Base-by-base conservation (phyloP, 2,329 filamentous ascomycete species). In the Pyricularia pennisetigena region DNA sequence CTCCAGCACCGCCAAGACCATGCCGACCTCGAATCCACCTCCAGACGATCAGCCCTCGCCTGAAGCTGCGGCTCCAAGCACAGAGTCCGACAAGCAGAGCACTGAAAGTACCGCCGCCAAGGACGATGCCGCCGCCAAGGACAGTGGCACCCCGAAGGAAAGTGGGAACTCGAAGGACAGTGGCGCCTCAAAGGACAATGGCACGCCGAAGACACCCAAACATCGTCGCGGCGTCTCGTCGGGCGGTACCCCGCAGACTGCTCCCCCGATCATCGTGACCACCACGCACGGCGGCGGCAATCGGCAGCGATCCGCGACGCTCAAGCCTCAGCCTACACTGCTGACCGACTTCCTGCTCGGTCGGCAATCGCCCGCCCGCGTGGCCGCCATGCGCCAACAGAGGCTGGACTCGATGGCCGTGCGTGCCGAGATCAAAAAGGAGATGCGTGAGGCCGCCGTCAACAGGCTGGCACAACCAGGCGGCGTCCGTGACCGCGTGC, bases 401-500 rank as follows among this genome's bases (percentile, higher is more conserved):
- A 86, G 84, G 72, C 77, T 87, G 72, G 84, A 90, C 78, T 78
- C 76, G 69, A 69, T 78, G 69, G 76, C 84, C 70, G 81, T 87
- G 73, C 84, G 90, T 79, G 82, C 83, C 41, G 78, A 85, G 75
- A 74, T 82, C 78, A 74, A 81, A 78, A 76, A 78, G 63, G 84
- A 86, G 72, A 87, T 87, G 85, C 84, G 84, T 67, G 81, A 88
- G 72, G 85, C 81, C 7, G 78, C 82, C n/a, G 86, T 84, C 67
- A 83, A 78, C 75, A 87, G 81, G 78, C 82, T 85, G 72, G 88
- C 81, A 78, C 86, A 81, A 74, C 90, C 87, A 0, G 85, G 85
- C 3, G 86, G 86, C n/a, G 90, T 96, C 65, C 86, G 86, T 70
- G 90, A 92, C 72, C 88, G 93, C 74, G 91, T 97, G 67, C 90